phyloP scores from a whole-genome alignment of 2,329 filamentous ascomycete genomes.

The Lachnellula willkommii region DNA sequence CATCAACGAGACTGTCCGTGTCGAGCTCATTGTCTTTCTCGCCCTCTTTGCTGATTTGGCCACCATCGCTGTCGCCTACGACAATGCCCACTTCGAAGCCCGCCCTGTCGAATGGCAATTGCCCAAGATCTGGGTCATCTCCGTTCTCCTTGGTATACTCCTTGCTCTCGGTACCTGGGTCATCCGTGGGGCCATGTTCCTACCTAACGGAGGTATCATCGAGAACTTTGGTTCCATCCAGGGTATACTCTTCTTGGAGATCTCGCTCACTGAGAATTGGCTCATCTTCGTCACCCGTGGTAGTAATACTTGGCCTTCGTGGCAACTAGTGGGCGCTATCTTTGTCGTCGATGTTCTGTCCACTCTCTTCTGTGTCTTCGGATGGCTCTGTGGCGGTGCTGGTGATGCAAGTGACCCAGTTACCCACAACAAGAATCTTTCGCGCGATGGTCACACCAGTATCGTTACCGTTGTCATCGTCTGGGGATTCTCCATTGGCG shows the following conservation, averaged over 20 bases:
- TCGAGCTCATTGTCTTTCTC: constrained; percentile 72
- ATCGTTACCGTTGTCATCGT: constrained; percentile 59
- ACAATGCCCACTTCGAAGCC: constrained; percentile 70
- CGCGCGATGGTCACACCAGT: constrained; percentile 39
- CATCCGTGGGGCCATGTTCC: constrained; percentile 64
- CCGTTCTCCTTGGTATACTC: constrained; percentile 60
- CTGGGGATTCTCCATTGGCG: constrained; percentile 62
- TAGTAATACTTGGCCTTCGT: constrained; percentile 67
- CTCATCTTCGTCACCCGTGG: constrained; percentile 73
- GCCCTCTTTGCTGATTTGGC: constrained; percentile 75
- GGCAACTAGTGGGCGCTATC: constrained; percentile 68
- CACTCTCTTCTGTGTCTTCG: constrained; percentile 70
- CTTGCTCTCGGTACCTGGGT: constrained; percentile 70
- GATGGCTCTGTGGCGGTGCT: constrained; percentile 58
- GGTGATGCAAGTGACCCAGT: constrained; percentile 34
- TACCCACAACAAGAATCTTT: constrained; percentile 34
- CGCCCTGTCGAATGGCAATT: constrained; percentile 76
- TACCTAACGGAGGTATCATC: constrained; percentile 65
- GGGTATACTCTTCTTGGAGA: constrained; percentile 69
- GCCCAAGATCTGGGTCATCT: constrained; percentile 77
- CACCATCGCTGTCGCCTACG: constrained; percentile 73
- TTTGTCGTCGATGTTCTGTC: constrained; percentile 65
- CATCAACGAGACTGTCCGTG: constrained; percentile 69
- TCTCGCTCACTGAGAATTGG: constrained; percentile 72
- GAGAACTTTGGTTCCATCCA: constrained; percentile 70